Percentiles rank a stretch among this genome's conserved stretches.
phyloP scores from a whole-genome alignment of 768 basidiomycete species.

The Boletus sp. region DNA sequence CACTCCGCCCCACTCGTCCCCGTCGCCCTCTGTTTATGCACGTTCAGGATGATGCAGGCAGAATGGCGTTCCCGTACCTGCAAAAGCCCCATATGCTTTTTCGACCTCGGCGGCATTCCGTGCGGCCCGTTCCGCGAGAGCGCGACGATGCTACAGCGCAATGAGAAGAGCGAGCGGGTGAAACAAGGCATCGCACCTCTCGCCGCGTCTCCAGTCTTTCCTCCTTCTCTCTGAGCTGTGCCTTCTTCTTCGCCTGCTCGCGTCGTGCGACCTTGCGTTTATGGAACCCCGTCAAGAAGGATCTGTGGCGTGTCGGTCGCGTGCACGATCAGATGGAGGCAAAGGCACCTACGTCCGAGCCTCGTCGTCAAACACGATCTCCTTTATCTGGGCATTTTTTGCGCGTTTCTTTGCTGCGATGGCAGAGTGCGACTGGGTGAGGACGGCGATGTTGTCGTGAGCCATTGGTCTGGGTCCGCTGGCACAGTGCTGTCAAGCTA shows the following conservation, averaged over 20 bases:
- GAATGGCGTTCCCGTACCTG: conserved; percentile 35
- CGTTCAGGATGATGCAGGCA: conserved; percentile 9
- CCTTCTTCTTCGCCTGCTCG: conserved; percentile 73
- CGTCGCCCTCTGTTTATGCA: conserved; percentile 29
- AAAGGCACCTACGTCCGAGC: conserved; percentile 59
- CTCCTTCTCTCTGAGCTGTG: conserved; percentile 73
- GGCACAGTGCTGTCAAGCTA: neutral
- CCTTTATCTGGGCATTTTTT: conserved; percentile 66
- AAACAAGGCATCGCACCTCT: conserved; percentile 53
- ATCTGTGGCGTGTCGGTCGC: conserved; percentile 43
- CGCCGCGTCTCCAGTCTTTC: conserved; percentile 71
- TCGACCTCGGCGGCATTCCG: conserved; percentile 80
- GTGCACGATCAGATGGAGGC: conserved; percentile 15
- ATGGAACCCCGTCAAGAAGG: conserved; percentile 91
- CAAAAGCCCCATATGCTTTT: conserved; percentile 58
- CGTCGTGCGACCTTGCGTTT: conserved; percentile 86
- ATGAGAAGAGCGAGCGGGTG: conserved; percentile 11
- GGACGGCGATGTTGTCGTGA: conserved; percentile 47
- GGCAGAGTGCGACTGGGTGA: conserved; percentile 63
- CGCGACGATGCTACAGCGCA: conserved; percentile 62
- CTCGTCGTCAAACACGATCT: conserved; percentile 84
- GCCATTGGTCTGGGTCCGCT: conserved; percentile 27
- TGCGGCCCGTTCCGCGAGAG: conserved; percentile 72
- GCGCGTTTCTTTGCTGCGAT: conserved; percentile 68
- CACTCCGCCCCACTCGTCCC: conserved; percentile 51